Percentiles rank a stretch among this genome's conserved stretches.
phyloP scores from a whole-genome alignment of 129 eudicot genomes.

The Rutidosis leptorrhynchoides region DNA sequence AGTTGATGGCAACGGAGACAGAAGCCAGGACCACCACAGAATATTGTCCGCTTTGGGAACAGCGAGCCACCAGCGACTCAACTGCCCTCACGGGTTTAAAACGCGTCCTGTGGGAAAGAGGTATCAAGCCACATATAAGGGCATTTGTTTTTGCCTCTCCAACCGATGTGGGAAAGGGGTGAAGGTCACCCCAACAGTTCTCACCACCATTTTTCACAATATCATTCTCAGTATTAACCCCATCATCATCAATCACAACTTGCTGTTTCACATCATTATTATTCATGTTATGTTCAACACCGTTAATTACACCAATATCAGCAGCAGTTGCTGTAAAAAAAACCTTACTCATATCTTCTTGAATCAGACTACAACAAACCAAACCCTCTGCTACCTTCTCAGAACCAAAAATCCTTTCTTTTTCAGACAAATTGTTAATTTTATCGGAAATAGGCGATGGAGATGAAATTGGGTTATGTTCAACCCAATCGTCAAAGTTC shows the following conservation, averaged over 20 bases:
- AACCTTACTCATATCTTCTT: slow-evolving; percentile 53
- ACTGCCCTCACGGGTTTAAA: too few relatives aligned
- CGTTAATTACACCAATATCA: neutral
- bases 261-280: neutral
- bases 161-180: too few relatives aligned
- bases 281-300: neutral
- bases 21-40: too few relatives aligned
- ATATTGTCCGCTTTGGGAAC: too few relatives aligned
- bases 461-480: slow-evolving; percentile 9
- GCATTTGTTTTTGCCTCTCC: too few relatives aligned
- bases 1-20: too few relatives aligned
- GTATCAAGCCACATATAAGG: too few relatives aligned
- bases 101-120: too few relatives aligned
- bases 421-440: neutral
- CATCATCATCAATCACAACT: neutral
- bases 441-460: neutral
- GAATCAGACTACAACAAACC: slow-evolving; percentile 34
- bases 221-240: neutral
- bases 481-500: slow-evolving; percentile 61
- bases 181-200: too few relatives aligned
- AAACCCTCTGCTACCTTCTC: slow-evolving; percentile 23
- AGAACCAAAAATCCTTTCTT: slow-evolving; percentile 18
- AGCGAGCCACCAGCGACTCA: too few relatives aligned
- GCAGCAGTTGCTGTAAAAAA: slow-evolving; percentile 36
- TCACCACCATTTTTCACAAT: neutral